A percentile compares a stretch with the other conserved stretches of the same genome.
phyloP scores from a whole-genome alignment of 2,329 filamentous ascomycete species.

The Colletotrichum zoysiae region DNA sequence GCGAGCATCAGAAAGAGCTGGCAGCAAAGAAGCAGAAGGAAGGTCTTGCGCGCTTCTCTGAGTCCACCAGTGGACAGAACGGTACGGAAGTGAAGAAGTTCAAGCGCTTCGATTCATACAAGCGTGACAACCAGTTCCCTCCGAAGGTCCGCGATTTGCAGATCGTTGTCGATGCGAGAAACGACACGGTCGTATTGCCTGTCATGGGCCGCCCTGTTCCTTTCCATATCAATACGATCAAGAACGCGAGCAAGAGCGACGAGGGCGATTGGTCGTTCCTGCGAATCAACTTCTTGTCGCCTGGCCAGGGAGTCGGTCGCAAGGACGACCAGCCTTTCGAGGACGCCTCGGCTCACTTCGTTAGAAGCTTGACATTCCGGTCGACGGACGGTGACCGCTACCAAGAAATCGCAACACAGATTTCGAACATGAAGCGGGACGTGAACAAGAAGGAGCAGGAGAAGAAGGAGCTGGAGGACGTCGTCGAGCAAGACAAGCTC shows the following conservation, averaged over 20 bases:
- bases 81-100: conserved; percentile 97
- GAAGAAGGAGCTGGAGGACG: conserved; percentile 99
- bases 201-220: conserved; percentile 98
- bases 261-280: conserved; percentile 95
- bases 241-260: conserved; percentile 98
- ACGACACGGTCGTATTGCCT: conserved; percentile 88
- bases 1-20: conserved; percentile 91
- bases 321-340: conserved; percentile 99
- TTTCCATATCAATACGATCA: conserved; percentile 98
- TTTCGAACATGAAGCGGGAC: conserved; percentile 96
- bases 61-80: conserved; percentile 86
- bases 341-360: conserved; percentile 94
- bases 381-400: conserved; percentile 91
- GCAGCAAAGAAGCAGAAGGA: conserved; percentile 90
- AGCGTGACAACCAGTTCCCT: conserved; percentile 95
- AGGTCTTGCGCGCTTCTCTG: conserved; percentile 86
- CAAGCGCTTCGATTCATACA: conserved; percentile 99
- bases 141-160: conserved; percentile 84
- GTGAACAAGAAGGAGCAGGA: conserved; percentile 93
- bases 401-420: conserved; percentile 90
- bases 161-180: conserved; percentile 92
- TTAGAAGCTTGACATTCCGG: conserved; percentile 93
- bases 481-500: conserved; percentile 98
- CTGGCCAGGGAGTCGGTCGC: conserved; percentile 94
- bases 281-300: conserved; percentile 96